phyloP scores from a whole-genome alignment of 805 yeast species.

The Cyberlindnera amylophila region DNA sequence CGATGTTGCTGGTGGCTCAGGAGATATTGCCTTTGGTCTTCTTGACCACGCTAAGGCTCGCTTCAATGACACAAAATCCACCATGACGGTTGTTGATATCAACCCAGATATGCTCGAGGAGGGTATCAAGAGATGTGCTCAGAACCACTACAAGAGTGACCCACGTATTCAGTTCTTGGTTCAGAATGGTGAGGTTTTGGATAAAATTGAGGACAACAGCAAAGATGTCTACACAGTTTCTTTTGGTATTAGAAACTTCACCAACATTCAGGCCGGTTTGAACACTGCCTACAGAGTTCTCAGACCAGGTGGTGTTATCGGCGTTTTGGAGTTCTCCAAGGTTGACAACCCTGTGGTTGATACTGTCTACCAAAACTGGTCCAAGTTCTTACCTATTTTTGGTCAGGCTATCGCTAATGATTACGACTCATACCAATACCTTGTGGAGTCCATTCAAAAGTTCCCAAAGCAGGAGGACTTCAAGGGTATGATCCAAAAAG shows the following conservation, averaged over 20 bases:
- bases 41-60: slow-evolving; percentile 82
- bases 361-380: slow-evolving; percentile 78
- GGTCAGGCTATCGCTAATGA: slow-evolving; percentile 96
- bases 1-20: slow-evolving; percentile 99
- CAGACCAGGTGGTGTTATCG: slow-evolving; percentile 97
- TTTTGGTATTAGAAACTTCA: slow-evolving; percentile 95
- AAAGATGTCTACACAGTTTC: slow-evolving; percentile 96
- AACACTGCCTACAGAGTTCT: slow-evolving; percentile 93
- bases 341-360: slow-evolving; percentile 78
- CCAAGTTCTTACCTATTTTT: slow-evolving; percentile 84
- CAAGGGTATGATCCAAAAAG: slow-evolving; percentile 86
- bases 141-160: slow-evolving; percentile 47
- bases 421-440: slow-evolving; percentile 91
- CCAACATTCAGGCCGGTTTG: slow-evolving; percentile 89
- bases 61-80: slow-evolving; percentile 68
- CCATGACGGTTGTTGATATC: slow-evolving; percentile 92
- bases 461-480: slow-evolving; percentile 93
- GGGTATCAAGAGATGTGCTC: slow-evolving; percentile 73
- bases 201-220: slow-evolving; percentile 76
- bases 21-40: slow-evolving; percentile 95
- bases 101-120: slow-evolving; percentile 94
- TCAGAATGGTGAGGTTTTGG: slow-evolving; percentile 91
- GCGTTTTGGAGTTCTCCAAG: slow-evolving; percentile 92
- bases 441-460: slow-evolving; percentile 88
- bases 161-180: slow-evolving; percentile 73